Evolutionary conservation across 108 stramenopile genomes (phyloP).

Genomic region (Aurantiochytrium sp.): DNA sequence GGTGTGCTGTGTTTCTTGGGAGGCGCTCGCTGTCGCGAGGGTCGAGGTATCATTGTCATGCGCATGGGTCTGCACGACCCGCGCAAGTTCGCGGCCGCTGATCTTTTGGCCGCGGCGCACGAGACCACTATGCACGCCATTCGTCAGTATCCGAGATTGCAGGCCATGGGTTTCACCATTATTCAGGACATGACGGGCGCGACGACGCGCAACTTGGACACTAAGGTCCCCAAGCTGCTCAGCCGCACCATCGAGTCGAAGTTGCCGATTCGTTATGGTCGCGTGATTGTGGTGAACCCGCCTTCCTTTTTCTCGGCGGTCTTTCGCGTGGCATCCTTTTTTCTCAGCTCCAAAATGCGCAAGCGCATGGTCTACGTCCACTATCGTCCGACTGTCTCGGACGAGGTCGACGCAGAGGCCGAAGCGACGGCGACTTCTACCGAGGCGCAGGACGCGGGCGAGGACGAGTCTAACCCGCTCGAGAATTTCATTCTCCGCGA

Average conservation of each 20-base stretch:
- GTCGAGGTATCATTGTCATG: background rate
- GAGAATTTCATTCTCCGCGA: background rate
- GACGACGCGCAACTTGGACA: background rate
- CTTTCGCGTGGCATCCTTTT: background rate
- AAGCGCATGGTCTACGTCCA: background rate
- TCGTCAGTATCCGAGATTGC: background rate
- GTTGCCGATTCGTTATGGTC: background rate
- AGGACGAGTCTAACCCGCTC: background rate
- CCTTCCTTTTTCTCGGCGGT: background rate
- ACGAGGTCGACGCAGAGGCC: background rate
- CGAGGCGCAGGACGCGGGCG: background rate
- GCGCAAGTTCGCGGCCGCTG: background rate
- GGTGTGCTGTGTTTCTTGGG: background rate
- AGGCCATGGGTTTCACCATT: background rate
- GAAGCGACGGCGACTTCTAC: background rate
- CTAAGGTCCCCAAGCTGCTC: background rate
- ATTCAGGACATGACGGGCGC: background rate
- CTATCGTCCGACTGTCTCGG: background rate
- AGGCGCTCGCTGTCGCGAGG: background rate
- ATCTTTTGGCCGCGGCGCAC: background rate
- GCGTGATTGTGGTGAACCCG: background rate
- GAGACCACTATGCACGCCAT: background rate
- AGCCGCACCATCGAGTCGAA: background rate
- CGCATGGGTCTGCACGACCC: background rate
- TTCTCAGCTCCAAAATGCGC: background rate